These are phyloP conservation scores for Cadophora sp. DNA, from an alignment of 2,329 filamentous ascomycete genomes.

Conservation along the genomic window DNA sequence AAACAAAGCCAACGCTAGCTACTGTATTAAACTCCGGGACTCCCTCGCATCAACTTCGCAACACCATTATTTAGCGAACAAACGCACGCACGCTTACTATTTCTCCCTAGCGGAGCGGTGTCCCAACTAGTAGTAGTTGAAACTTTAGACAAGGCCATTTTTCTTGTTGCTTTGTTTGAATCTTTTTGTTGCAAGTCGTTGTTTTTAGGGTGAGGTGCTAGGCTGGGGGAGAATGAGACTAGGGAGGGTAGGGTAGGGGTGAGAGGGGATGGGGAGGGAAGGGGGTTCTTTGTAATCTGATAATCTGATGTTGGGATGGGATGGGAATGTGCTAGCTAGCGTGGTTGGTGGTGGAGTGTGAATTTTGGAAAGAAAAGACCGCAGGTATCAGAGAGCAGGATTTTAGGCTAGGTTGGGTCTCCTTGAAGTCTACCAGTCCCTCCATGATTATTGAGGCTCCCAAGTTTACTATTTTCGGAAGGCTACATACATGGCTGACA, in stretches of 20 bases:
- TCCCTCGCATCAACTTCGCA: background rate
- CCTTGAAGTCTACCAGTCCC: too few relatives aligned
- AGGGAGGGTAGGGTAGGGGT: background rate
- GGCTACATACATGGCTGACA: too few relatives aligned
- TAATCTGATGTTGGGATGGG: background rate
- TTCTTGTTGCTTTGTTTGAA: background rate
- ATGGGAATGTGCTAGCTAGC: background rate
- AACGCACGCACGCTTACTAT: background rate
- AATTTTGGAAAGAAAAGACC: too few relatives aligned
- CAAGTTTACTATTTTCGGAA: too few relatives aligned
- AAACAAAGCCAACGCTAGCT: background rate
- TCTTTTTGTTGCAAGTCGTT: constrained; percentile 25
- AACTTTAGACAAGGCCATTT: background rate
- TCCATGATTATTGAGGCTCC: too few relatives aligned
- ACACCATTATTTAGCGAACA: background rate
- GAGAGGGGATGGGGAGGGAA: background rate
- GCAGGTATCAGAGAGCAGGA: too few relatives aligned
- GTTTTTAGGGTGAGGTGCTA: constrained; percentile 24
- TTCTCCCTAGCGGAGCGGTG: background rate
- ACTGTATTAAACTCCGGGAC: background rate
- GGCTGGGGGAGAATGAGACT: background rate
- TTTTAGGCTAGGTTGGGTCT: too few relatives aligned
- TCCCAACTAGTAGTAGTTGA: constrained; percentile 5
- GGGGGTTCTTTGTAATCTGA: background rate
- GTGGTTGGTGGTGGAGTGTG: background rate